phyloP scores from a whole-genome alignment of 305 asterid genomes.

The Solanum hybrid region DNA sequence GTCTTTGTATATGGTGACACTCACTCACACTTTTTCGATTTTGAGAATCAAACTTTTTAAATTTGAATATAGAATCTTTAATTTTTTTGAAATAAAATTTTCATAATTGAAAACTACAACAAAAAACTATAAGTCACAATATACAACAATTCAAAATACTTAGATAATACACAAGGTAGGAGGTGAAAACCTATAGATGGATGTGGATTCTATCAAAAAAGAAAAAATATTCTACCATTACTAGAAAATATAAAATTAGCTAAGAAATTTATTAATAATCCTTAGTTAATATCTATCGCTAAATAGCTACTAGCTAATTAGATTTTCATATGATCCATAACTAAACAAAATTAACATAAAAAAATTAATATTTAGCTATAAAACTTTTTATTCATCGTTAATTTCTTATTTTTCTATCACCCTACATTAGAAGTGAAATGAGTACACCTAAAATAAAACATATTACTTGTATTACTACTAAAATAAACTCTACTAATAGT shows the following conservation, averaged over 20 bases:
- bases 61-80: not conserved
- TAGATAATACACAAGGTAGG: not conserved
- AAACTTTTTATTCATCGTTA: not conserved
- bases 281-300: not conserved
- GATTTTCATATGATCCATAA: not conserved
- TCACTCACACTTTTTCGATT: not conserved
- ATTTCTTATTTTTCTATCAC: not conserved
- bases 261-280: not conserved
- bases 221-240: not conserved
- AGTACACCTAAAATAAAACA: not conserved
- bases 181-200: not conserved
- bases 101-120: not conserved
- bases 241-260: not conserved
- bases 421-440: not conserved
- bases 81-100: not conserved
- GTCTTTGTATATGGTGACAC: not conserved
- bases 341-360: not conserved
- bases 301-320: not conserved
- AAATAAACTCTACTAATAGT: not conserved
- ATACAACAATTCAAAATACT: not conserved
- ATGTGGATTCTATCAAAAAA: not conserved
- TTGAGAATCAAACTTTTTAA: not conserved
- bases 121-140: not conserved
- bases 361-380: not conserved
- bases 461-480: not conserved